A percentile compares a stretch with the other conserved stretches of the same genome.
phyloP scores from a whole-genome alignment of 176 grass and related monocot genomes.

The Ampelocalamus luodianensis region DNA sequence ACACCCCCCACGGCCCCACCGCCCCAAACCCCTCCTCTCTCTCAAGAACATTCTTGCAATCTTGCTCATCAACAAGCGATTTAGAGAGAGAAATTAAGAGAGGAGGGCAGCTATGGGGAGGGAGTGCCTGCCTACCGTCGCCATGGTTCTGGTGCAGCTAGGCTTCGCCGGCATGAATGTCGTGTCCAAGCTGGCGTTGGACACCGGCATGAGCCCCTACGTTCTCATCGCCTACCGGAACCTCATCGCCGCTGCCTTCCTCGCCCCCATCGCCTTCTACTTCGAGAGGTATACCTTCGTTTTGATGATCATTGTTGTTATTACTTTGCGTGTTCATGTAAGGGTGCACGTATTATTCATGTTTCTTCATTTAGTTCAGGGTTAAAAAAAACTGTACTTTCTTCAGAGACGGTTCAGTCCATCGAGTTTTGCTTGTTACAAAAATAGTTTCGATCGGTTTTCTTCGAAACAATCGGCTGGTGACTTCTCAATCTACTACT shows the following conservation, averaged over 20 bases:
- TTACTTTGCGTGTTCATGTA: background rate
- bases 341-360: background rate
- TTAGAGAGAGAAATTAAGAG: background rate
- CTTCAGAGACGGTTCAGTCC: background rate
- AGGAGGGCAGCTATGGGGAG: slow-evolving; percentile 41
- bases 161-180: slow-evolving; percentile 89
- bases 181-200: slow-evolving; percentile 87
- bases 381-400: background rate
- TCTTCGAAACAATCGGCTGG: background rate
- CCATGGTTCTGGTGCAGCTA: slow-evolving; percentile 85
- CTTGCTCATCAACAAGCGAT: background rate
- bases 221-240: slow-evolving; percentile 95
- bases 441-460: background rate
- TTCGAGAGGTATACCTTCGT: slow-evolving; percentile 69
- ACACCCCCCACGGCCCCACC: slow-evolving; percentile 29
- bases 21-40: background rate
- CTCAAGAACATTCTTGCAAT: background rate
- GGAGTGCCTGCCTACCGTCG: slow-evolving; percentile 51
- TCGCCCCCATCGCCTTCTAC: slow-evolving; percentile 58
- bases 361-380: background rate
- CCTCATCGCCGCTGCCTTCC: slow-evolving; percentile 75
- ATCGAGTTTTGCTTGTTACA: slow-evolving; percentile 12
- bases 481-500: slow-evolving; percentile 20
- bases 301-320: background rate
- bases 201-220: slow-evolving; percentile 90